Percentiles rank a stretch among this genome's conserved stretches.
These are phyloP conservation scores for Elsinoe batatas DNA, from an alignment of 2,329 filamentous ascomycete species.

Conservation along the genomic window DNA sequence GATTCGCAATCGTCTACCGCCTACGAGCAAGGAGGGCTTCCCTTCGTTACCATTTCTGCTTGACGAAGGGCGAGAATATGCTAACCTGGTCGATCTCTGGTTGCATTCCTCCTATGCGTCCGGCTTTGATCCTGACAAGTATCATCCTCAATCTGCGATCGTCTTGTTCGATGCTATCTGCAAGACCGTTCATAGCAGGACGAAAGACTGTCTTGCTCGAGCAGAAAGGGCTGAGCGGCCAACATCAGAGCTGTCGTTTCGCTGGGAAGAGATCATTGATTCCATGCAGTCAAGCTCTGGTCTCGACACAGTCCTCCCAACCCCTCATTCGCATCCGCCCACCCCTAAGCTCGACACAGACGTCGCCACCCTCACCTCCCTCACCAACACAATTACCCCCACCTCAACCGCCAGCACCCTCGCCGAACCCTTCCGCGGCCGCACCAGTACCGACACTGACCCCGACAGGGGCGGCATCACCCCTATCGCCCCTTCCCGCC, in stretches of 20 bases:
- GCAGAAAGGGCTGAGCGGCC: conserved; percentile 45
- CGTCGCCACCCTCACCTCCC: conserved; percentile 11
- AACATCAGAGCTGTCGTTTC: conserved; percentile 37
- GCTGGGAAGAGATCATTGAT: conserved; percentile 46
- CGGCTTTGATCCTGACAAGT: conserved; percentile 6
- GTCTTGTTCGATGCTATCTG: conserved; percentile 41
- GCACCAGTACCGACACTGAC: conserved; percentile 18
- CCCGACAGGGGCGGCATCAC: conserved; percentile 15
- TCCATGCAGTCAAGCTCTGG: conserved; percentile 26
- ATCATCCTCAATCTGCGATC: background rate
- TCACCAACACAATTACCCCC: conserved; percentile 3
- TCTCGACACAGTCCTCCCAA: conserved; percentile 15
- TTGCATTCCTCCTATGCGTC: conserved; percentile 40
- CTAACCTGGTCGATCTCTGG: conserved; percentile 74
- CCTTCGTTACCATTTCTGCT: conserved; percentile 88
- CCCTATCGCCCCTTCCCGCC: background rate
- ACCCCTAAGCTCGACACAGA: conserved; percentile 23
- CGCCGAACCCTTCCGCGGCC: conserved; percentile 16
- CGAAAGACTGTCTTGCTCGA: conserved; percentile 40
- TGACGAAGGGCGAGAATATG: conserved; percentile 76
- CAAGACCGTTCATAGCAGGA: conserved; percentile 37
- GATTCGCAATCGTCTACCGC: conserved; percentile 72
- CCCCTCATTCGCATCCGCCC: conserved; percentile 19
- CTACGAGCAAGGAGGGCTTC: conserved; percentile 79
- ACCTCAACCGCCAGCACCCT: conserved; percentile 14